Conservation (phyloP, 441 rosid species). For the Eruca vesicaria region DNA sequence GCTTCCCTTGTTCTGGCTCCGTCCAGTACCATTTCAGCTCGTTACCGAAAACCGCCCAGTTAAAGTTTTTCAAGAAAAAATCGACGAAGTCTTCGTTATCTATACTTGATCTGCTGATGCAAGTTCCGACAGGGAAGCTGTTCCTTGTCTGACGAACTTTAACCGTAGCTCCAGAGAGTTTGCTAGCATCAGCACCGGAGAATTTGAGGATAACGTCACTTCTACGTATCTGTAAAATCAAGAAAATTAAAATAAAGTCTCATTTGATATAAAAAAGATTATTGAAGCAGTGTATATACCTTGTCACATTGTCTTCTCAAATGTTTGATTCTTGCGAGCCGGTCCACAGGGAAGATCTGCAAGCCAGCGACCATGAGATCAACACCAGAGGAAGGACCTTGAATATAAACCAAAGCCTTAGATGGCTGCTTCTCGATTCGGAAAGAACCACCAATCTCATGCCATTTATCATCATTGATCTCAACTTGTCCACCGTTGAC, state of each 20-base stretch:
- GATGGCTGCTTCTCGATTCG: slow-evolving; percentile 77
- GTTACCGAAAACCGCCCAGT: slow-evolving; percentile 84
- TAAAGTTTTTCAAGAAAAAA: slow-evolving; percentile 66
- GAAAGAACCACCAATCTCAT: slow-evolving; percentile 79
- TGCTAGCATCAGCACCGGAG: slow-evolving; percentile 38
- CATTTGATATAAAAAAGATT: neutral
- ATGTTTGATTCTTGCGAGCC: slow-evolving; percentile 58
- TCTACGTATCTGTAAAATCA: slow-evolving; percentile 61
- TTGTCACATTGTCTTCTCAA: slow-evolving; percentile 61
- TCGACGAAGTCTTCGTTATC: slow-evolving; percentile 77
- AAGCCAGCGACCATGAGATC: slow-evolving; percentile 81
- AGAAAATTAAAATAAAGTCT: slow-evolving; percentile 3
- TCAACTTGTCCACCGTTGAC: slow-evolving; percentile 87
- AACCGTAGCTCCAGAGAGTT: slow-evolving; percentile 43
- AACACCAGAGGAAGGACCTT: slow-evolving; percentile 77
- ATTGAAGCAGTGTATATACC: slow-evolving; percentile 42
- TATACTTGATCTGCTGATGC: slow-evolving; percentile 69
- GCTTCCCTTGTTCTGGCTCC: slow-evolving; percentile 66
- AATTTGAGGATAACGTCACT: slow-evolving; percentile 63
- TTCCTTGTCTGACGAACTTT: slow-evolving; percentile 62
- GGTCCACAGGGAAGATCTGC: slow-evolving; percentile 73
- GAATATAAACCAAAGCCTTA: slow-evolving; percentile 75
- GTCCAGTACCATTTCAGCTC: slow-evolving; percentile 95
- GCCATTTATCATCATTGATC: slow-evolving; percentile 63
- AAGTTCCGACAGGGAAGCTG: slow-evolving; percentile 76